A percentile compares a stretch with the other conserved stretches of the same genome.
phyloP scores from a whole-genome alignment of 345 rosid species.

The Dovyalis caffra region DNA sequence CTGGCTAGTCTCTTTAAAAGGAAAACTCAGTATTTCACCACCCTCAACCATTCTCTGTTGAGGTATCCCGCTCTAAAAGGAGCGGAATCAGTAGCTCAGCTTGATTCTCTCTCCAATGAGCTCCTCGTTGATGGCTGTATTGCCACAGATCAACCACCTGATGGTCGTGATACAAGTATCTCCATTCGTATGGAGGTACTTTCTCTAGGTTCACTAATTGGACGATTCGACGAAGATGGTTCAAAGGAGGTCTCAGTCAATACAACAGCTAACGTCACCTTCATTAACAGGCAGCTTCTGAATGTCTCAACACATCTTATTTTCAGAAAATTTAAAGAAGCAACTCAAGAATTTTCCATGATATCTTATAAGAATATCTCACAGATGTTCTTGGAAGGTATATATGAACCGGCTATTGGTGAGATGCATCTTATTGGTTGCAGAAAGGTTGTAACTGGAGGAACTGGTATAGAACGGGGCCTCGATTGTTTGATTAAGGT shows the following conservation, averaged over 20 bases:
- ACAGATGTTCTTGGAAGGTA: slow-evolving; percentile 19
- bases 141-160: background rate
- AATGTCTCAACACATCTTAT: background rate
- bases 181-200: slow-evolving; percentile 2
- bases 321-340: background rate
- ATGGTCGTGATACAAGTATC: background rate
- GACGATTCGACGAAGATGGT: background rate
- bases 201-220: slow-evolving; percentile 15
- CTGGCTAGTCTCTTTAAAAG: background rate
- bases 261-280: background rate
- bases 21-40: background rate
- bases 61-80: background rate
- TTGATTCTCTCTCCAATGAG: slow-evolving; percentile 4
- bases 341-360: background rate
- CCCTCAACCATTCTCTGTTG: background rate
- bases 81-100: background rate
- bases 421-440: slow-evolving; percentile 27
- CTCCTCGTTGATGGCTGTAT: slow-evolving; percentile 2
- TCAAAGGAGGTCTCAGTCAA: background rate
- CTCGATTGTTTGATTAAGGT: slow-evolving; percentile 20
- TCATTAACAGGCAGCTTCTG: background rate
- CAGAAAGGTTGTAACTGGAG: background rate
- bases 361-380: background rate
- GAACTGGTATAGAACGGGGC: background rate
- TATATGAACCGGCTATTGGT: slow-evolving; percentile 12